Percentiles rank a stretch among this genome's conserved stretches.
Conservation (phyloP, 202 grass and related monocot genomes). For the Cymbopogon flexuosus region DNA sequence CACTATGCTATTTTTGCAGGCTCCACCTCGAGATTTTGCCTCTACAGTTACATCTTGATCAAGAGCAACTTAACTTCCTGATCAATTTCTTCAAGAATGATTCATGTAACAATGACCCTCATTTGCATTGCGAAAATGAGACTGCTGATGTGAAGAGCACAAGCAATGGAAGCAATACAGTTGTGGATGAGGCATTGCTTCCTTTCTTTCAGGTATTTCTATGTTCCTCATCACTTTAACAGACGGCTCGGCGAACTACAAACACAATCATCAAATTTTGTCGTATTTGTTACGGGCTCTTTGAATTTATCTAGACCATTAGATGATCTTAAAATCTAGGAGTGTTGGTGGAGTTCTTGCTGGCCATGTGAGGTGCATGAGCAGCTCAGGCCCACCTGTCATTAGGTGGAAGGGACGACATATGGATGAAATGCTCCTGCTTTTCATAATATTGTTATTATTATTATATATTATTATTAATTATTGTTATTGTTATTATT, state of each 20-base stretch:
- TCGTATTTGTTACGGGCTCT: background rate
- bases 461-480: background rate
- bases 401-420: background rate
- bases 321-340: background rate
- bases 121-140: slow-evolving; percentile 42
- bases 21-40: slow-evolving; percentile 78
- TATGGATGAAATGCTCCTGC: background rate
- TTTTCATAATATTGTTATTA: background rate
- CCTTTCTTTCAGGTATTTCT: slow-evolving; percentile 95
- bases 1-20: slow-evolving; percentile 48
- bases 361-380: background rate
- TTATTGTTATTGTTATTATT: background rate
- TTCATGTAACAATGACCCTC: slow-evolving; percentile 38
- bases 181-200: slow-evolving; percentile 85
- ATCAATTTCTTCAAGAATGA: slow-evolving; percentile 74
- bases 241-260: background rate
- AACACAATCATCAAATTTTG: background rate
- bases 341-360: background rate
- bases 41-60: slow-evolving; percentile 90
- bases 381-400: background rate
- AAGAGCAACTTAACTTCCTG: slow-evolving; percentile 84
- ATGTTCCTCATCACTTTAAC: slow-evolving; percentile 11
- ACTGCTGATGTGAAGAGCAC: slow-evolving; percentile 33
- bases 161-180: slow-evolving; percentile 40
- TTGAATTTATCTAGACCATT: background rate